Evolutionary conservation across 75 land plant genomes (phyloP).

Genomic region (Pinus albicaulis): DNA sequence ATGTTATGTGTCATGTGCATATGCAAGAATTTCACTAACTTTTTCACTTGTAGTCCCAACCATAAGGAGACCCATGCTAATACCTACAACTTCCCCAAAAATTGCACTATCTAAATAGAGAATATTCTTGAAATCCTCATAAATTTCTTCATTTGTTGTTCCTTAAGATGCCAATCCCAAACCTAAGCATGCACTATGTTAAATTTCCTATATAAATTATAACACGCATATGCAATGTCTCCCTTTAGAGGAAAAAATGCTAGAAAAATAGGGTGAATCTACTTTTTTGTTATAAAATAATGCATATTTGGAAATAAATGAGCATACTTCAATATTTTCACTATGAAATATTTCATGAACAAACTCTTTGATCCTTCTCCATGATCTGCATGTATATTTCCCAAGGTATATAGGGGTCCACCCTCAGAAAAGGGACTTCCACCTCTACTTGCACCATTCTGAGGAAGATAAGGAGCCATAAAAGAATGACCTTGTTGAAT

Average conservation of each 20-base stretch:
- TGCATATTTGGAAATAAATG: not conserved
- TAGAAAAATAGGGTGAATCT: not conserved
- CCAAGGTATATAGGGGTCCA: constrained; percentile 50
- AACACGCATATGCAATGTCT: not conserved
- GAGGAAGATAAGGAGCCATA: constrained; percentile 56
- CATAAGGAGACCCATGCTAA: constrained; percentile 55
- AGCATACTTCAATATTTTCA: constrained; percentile 35
- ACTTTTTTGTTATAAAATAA: not conserved
- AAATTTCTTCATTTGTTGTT: constrained; percentile 52
- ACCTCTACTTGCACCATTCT: constrained; percentile 48
- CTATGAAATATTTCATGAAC: constrained; percentile 39
- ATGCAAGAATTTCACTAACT: constrained; percentile 44
- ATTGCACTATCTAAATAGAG: constrained; percentile 47
- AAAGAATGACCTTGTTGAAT: constrained; percentile 50
- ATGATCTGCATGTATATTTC: constrained; percentile 56
- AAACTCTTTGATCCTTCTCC: constrained; percentile 52
- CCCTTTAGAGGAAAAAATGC: not conserved
- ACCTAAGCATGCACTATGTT: constrained; percentile 52
- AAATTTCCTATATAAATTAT: constrained; percentile 28
- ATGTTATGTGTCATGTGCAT: constrained; percentile 54
- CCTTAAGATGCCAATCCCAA: constrained; percentile 51
- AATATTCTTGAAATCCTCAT: constrained; percentile 37
- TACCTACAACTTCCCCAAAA: constrained; percentile 52
- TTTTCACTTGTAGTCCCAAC: constrained; percentile 53
- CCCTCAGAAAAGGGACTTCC: constrained; percentile 56